Evolutionary conservation across 768 basidiomycete genomes (phyloP).

Genomic region (Boletus eberwhitei): DNA sequence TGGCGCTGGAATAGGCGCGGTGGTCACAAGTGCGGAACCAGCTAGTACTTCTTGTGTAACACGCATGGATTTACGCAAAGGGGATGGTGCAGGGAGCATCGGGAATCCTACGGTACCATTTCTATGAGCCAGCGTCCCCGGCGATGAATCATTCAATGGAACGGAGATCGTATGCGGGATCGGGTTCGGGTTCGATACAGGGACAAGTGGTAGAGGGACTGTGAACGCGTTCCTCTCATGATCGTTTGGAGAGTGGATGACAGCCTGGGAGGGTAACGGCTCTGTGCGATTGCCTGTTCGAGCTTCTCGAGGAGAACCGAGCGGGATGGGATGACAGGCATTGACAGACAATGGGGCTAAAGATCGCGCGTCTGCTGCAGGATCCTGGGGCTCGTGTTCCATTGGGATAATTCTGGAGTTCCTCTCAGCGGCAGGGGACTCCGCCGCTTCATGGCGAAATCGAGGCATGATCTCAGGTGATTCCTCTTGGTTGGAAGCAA

Average conservation of each 20-base stretch:
- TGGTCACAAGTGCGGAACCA: conserved; percentile 32
- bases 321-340: conserved; percentile 38
- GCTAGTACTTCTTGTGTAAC: conserved; percentile 43
- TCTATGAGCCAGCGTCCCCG: conserved; percentile 35
- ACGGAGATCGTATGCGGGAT: conserved; percentile 25
- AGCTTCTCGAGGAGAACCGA: conserved; percentile 33
- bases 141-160: conserved; percentile 36
- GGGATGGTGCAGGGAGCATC: conserved; percentile 63
- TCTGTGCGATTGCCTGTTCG: conserved; percentile 14
- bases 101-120: conserved; percentile 48
- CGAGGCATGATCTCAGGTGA: not conserved
- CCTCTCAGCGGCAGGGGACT: not conserved
- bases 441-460: not conserved
- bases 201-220: conserved; percentile 19
- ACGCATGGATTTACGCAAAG: conserved; percentile 66
- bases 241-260: conserved; percentile 1
- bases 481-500: not conserved
- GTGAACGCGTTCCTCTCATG: conserved; percentile 23
- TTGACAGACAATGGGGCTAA: conserved; percentile 30
- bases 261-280: conserved; percentile 13
- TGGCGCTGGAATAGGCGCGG: conserved; percentile 36
- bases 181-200: conserved; percentile 6
- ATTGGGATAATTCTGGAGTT: not conserved
- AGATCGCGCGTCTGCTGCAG: conserved; percentile 16
- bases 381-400: conserved; percentile 2